A percentile compares a stretch with the other conserved stretches of the same genome.
These are phyloP conservation scores for Trypanosoma boissoni DNA, from an alignment of 208 protist species.

Conservation along the genomic window DNA sequence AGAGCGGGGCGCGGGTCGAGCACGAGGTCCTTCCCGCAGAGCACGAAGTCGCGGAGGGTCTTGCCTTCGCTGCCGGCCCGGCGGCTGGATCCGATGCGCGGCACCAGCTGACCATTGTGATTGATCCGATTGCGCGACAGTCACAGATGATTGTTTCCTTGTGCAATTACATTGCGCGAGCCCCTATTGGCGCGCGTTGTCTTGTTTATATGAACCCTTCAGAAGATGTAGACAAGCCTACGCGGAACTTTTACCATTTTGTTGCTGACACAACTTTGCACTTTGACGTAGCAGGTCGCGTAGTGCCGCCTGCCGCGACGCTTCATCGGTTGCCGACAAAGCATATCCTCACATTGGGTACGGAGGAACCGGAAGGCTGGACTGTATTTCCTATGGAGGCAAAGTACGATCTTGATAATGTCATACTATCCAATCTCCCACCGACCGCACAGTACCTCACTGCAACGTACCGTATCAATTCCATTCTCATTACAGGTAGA, in stretches of 20 bases:
- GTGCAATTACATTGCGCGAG: slow-evolving; percentile 49
- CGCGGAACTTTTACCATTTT: slow-evolving; percentile 92
- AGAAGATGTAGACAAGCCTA: slow-evolving; percentile 51
- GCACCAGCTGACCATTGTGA: slow-evolving; percentile 59
- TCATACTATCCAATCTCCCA: slow-evolving; percentile 80
- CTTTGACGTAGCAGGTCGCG: slow-evolving; percentile 76
- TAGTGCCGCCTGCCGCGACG: slow-evolving; percentile 45
- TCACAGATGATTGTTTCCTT: slow-evolving; percentile 87
- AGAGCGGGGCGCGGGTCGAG: too few species aligned
- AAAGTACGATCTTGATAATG: slow-evolving; percentile 95
- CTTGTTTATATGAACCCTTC: slow-evolving; percentile 77
- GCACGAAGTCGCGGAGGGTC: not conserved
- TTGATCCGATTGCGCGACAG: slow-evolving; percentile 86
- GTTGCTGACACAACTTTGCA: slow-evolving; percentile 51
- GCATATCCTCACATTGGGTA: slow-evolving; percentile 67
- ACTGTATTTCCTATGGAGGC: slow-evolving; percentile 74
- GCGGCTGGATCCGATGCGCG: not conserved
- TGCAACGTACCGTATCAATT: slow-evolving; percentile 87
- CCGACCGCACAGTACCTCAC: slow-evolving; percentile 33
- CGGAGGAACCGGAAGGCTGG: slow-evolving; percentile 92
- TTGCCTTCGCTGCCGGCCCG: slow-evolving; percentile 6
- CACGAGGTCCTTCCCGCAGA: too few species aligned
- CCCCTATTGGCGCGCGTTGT: slow-evolving; percentile 41
- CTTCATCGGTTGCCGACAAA: slow-evolving; percentile 52
- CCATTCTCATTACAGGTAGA: slow-evolving; percentile 87